These are phyloP conservation scores for Betula pendula DNA, from an alignment of 306 rosid genomes.

Conservation along the genomic window DNA sequence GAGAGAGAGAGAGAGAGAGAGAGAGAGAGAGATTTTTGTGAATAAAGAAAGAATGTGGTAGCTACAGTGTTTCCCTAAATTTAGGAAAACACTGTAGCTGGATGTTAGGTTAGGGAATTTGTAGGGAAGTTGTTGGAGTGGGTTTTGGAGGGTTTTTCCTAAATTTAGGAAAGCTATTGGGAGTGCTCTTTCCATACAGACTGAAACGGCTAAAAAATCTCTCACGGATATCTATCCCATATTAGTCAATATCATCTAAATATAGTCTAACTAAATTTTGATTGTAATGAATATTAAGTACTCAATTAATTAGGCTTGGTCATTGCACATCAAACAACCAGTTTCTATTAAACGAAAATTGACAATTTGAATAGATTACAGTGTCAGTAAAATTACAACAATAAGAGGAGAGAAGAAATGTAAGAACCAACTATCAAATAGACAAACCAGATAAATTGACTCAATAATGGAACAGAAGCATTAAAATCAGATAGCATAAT, in stretches of 20 bases:
- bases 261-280: neutral
- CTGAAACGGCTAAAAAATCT: neutral
- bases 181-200: too few species aligned
- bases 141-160: too few species aligned
- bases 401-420: neutral
- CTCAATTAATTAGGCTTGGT: neutral
- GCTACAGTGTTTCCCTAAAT: too few species aligned
- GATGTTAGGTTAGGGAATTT: too few species aligned
- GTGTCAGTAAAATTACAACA: constrained; percentile 1
- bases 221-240: neutral
- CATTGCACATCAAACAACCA: neutral
- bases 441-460: neutral
- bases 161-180: too few species aligned
- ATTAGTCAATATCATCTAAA: neutral
- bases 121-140: too few species aligned
- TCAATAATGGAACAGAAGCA: constrained; percentile 16
- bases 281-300: neutral
- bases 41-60: too few species aligned
- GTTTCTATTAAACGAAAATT: neutral
- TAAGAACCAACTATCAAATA: constrained; percentile 2
- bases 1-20: too few species aligned
- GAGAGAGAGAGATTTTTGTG: too few species aligned
- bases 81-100: too few species aligned
- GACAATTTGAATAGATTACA: neutral
- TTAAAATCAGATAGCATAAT: constrained; percentile 8